phyloP scores from a whole-genome alignment of 208 protist genomes.

The Crithidia acanthocephali region DNA sequence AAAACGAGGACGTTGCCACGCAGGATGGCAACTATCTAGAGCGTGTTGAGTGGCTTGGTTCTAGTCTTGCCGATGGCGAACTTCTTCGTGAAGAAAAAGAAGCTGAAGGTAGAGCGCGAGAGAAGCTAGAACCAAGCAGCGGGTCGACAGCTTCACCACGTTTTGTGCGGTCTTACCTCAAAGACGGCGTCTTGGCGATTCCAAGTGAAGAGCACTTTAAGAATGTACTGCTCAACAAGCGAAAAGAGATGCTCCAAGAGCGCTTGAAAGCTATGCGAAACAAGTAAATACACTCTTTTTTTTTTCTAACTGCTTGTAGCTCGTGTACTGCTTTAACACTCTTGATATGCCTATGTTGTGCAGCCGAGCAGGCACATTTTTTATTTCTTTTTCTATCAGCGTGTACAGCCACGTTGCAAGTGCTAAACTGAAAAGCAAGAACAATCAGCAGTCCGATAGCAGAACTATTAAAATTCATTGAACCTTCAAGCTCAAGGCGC shows the following conservation, averaged over 20 bases:
- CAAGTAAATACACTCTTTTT: background rate
- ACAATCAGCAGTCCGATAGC: too few relatives aligned
- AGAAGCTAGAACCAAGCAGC: background rate
- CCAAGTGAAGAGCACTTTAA: constrained; percentile 63
- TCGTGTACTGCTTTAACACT: too few relatives aligned
- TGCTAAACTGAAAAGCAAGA: too few relatives aligned
- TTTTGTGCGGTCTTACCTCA: constrained; percentile 33
- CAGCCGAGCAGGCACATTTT: too few relatives aligned
- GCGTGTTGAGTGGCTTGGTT: constrained; percentile 31
- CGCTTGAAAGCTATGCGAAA: constrained; percentile 28
- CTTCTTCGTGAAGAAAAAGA: constrained; percentile 38
- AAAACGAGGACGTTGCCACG: constrained; percentile 1
- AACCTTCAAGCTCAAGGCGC: too few relatives aligned
- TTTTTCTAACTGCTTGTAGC: background rate
- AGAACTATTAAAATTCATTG: too few relatives aligned
- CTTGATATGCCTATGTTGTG: too few relatives aligned
- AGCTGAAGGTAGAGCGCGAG: constrained; percentile 23
- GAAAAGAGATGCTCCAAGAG: constrained; percentile 48
- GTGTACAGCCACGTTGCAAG: too few relatives aligned
- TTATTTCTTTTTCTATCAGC: too few relatives aligned
- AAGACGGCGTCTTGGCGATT: constrained; percentile 38
- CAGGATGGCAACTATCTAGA: constrained; percentile 23
- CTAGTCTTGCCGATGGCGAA: constrained; percentile 27
- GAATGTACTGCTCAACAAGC: constrained; percentile 34
- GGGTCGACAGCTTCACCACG: background rate